Evolutionary conservation across 352 stramenopile species (phyloP).

Genomic region (Pythium sukuiense): DNA sequence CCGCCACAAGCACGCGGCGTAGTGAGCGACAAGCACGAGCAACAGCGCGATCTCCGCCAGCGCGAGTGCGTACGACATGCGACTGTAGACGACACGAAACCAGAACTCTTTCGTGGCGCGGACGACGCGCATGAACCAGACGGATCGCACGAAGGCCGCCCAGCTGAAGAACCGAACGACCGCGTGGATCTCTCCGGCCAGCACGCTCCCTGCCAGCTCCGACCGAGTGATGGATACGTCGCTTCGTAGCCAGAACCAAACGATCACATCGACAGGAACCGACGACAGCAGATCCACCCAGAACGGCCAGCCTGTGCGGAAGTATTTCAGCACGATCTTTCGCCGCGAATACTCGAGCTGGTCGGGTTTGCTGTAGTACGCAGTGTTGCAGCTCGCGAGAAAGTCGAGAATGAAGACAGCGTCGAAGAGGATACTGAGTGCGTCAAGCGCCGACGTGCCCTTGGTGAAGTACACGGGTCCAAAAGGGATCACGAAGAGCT

Average conservation of each 20-base stretch:
- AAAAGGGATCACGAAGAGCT: constrained; percentile 26
- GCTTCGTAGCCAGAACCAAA: constrained; percentile 8
- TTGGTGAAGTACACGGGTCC: constrained; percentile 21
- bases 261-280: constrained; percentile 23
- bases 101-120: constrained; percentile 25
- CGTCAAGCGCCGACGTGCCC: background rate
- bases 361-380: constrained; percentile 19
- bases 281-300: constrained; percentile 26
- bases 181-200: constrained; percentile 15
- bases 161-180: constrained; percentile 25
- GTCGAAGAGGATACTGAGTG: constrained; percentile 21
- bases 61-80: constrained; percentile 21
- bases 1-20: constrained; percentile 36
- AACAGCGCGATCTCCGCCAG: constrained; percentile 27
- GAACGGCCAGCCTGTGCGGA: constrained; percentile 20
- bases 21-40: constrained; percentile 34
- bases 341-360: constrained; percentile 21
- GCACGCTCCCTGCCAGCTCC: constrained; percentile 1
- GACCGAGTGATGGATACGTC: background rate
- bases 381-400: constrained; percentile 24
- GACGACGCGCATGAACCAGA: constrained; percentile 26
- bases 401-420: constrained; percentile 24
- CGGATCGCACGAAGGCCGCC: constrained; percentile 18
- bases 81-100: constrained; percentile 22
- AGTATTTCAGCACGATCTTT: constrained; percentile 19